Evolutionary conservation across 306 rosid species (phyloP).

Genomic region (Boehmeria nivea): DNA sequence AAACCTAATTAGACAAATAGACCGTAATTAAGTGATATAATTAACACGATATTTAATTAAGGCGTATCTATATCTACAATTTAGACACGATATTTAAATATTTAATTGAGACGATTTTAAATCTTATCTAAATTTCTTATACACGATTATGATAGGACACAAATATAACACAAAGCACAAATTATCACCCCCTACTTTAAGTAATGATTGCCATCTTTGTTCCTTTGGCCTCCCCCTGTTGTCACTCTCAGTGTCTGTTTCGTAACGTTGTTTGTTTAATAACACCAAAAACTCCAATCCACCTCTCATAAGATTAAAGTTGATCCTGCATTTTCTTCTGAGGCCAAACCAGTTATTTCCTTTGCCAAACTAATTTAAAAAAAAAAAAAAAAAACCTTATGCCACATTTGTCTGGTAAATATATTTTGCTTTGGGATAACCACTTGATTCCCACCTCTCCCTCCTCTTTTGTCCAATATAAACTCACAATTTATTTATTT

Average conservation of each 20-base stretch:
- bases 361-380: too few relatives aligned
- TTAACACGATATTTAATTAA: too few relatives aligned
- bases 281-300: constrained; percentile 7
- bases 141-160: too few relatives aligned
- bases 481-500: not conserved
- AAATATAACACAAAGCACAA: too few relatives aligned
- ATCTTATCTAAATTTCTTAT: too few relatives aligned
- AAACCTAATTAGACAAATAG: too few relatives aligned
- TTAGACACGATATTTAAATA: too few relatives aligned
- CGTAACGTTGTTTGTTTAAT: constrained; percentile 25
- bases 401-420: constrained; percentile 25
- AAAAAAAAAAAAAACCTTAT: constrained; percentile 5
- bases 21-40: too few relatives aligned
- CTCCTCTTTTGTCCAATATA: not conserved
- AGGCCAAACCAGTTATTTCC: too few relatives aligned
- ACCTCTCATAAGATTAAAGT: constrained; percentile 30
- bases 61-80: too few relatives aligned
- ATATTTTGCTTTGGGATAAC: constrained; percentile 26
- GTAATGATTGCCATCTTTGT: constrained; percentile 68
- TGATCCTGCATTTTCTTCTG: constrained; percentile 16
- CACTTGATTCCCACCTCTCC: constrained; percentile 11
- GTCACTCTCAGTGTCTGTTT: constrained; percentile 47
- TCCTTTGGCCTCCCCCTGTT: constrained; percentile 65
- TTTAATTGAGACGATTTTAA: too few relatives aligned
- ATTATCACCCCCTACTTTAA: too few relatives aligned